Evolutionary conservation across 129 eudicot genomes (phyloP).

Genomic region (Escallonia herrerae): DNA sequence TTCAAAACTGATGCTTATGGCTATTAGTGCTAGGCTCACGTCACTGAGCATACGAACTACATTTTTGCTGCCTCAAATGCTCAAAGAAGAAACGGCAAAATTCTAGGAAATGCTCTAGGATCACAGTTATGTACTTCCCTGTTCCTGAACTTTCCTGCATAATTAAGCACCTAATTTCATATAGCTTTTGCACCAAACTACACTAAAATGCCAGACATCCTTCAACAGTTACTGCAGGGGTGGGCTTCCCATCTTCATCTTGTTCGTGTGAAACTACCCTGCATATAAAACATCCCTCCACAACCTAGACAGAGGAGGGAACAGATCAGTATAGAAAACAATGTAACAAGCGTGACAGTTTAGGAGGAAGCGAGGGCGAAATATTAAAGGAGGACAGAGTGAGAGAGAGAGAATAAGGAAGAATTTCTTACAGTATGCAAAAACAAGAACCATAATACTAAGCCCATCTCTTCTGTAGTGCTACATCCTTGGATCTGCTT

Average conservation of each 20-base stretch:
- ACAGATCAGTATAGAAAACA: neutral
- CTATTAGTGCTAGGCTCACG: too few species aligned
- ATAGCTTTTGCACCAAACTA: too few species aligned
- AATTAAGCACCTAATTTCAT: too few species aligned
- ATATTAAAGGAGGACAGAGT: neutral
- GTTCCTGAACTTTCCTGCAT: too few species aligned
- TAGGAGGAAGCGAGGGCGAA: neutral
- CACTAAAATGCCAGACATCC: too few species aligned
- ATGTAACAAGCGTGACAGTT: neutral
- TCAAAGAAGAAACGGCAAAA: too few species aligned
- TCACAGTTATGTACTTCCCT: too few species aligned
- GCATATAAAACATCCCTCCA: neutral
- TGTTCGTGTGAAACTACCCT: neutral
- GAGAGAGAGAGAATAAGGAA: neutral
- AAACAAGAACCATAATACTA: conserved; percentile 16
- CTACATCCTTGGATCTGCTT: conserved; percentile 27
- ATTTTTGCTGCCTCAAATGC: too few species aligned
- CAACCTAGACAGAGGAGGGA: neutral
- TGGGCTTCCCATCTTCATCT: conserved; percentile 1
- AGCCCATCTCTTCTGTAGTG: conserved; percentile 49
- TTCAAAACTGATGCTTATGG: too few species aligned
- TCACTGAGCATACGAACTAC: too few species aligned
- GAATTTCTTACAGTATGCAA: neutral
- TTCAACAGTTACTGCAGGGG: too few species aligned
- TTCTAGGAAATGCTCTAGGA: too few species aligned